Conservation (phyloP, 192 early-diverging fungal genomes). For the Rhizophagus prolifer region DNA sequence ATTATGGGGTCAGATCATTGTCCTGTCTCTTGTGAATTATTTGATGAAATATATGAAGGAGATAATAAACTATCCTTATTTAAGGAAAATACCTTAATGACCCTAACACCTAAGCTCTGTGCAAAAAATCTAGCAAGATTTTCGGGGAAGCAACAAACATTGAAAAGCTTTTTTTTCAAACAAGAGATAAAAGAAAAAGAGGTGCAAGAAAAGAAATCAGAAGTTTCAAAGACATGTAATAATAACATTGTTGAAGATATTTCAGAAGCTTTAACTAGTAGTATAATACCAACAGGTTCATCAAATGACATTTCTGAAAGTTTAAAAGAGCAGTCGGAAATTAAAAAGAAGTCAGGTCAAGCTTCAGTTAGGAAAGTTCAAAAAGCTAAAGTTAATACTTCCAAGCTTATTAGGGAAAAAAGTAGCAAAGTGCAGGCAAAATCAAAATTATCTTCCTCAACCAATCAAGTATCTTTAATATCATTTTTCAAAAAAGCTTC, state of each 20-base stretch:
- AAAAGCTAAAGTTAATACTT: neutral
- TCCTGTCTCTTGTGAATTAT: conserved; percentile 55
- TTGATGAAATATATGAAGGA: conserved; percentile 20
- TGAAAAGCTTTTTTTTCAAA: conserved; percentile 48
- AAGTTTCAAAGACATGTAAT: neutral
- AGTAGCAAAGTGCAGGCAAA: neutral
- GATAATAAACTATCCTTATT: neutral
- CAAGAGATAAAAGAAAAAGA: neutral
- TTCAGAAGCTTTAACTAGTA: neutral
- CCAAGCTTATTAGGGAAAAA: neutral
- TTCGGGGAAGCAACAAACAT: conserved; percentile 55
- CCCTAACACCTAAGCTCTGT: conserved; percentile 43
- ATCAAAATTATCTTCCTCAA: neutral
- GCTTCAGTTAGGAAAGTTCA: no score
- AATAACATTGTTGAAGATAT: conserved; percentile 3
- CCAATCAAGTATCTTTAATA: neutral
- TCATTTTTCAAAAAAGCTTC: conserved; percentile 8
- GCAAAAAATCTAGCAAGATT: conserved; percentile 61
- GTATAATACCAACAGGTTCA: conserved; percentile 7
- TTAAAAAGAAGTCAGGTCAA: neutral
- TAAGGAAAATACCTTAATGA: conserved; percentile 19
- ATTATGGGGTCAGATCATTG: conserved; percentile 83
- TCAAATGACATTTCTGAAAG: neutral
- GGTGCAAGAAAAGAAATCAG: conserved; percentile 15
- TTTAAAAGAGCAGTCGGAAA: neutral